Evolutionary conservation across 129 eudicot genomes (phyloP), one percentile per base, ranked within the genome.

Genomic region (Lonicera japonica): DNA sequence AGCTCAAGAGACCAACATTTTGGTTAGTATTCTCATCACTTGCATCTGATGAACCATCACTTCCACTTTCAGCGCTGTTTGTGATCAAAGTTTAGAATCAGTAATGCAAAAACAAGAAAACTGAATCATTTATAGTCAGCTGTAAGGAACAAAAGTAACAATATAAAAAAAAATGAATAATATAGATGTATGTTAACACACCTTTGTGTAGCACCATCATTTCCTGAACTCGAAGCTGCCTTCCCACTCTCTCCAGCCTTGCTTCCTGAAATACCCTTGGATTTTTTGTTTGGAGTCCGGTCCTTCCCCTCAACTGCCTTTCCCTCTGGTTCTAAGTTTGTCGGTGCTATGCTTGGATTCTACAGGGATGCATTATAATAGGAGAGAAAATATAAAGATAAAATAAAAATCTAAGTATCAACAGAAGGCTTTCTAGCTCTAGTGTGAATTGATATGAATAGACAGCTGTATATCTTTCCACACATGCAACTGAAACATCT

Each of bases 121-220:
- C 6, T 50, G 21, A 17, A 50, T 16, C 21, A 15, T 50, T 14
- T 9, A 21, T 64, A 43, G 50, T 6, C 21, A 29, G 12, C 16
- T 15, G 10, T 9, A 36, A 50, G 45, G 21, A 13, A 55, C 46
- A 22, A 29, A 17, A 23, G 0, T 8, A 19, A 22, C 13, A 39
- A 43, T 24, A 54, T 0, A 36, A 0, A 11, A 2, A 5, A 21
- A 16, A 21, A 43, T 24, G 29, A 0, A 36, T 0, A 4, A 2
- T 11, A 21, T 19, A 43, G 12, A 17, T 62, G 21, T 8, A 23
- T 23, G 59, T 43, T 12, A 56, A 51, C 29, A 69, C 69, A 91
- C 97, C 96, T 91, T 60, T 91, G 90, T 25, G 97, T 84, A 62
- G 85, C 97, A 64, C 87, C 83, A 71, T 91, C 97, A 79, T 91